Base-by-base conservation (phyloP, 78 protist genomes). In the Polysphondylium violaceum region DNA sequence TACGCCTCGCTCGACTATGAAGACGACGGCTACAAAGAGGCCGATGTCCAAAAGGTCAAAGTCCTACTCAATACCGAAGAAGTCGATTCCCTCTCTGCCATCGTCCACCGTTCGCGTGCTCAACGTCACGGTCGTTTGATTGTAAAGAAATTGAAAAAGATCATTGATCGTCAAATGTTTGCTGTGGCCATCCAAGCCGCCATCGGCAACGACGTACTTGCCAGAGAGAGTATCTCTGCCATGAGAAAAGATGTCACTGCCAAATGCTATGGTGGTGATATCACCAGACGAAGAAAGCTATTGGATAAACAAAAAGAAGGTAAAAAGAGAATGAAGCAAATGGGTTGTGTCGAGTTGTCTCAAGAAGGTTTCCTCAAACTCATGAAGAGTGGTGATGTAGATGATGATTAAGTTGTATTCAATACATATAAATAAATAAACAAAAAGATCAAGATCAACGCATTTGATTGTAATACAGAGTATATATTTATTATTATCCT, bases 201-300 rank as follows among this genome's bases (percentile, higher is more conserved):
- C 21, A 50, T 95, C 33, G 96, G 93, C 9, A 0, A 43, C 21
- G 78, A 74, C 43, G 93, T 96, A 4, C 9, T 96, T 47, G 96
- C 98, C 0, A 53, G 96, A 4, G 97, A 93, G 68, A 91, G 85
- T 3, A 60, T 95, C 31, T 68, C 68, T n/a, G 97, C 98, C 14
- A 16, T 86, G 59, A 76, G 97, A n/a, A 97, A 97, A 71, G 93
- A 95, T 43, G 98, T 96, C 16, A 92, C 96, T 2, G 97, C 98
- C 31, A 97, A 97, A 60, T 96, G 97, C 60, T 93, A 94, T 67
- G 98, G 97, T 38, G 98, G 98, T 51, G 98, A 97, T 75, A 61
- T 93, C n/a, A 74, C 97, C 25, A 76, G 98, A n/a, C 95, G 96
- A 61, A 43, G 59, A 78, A 97, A 97, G 79, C 85, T 96, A 33